Conservation (phyloP, 805 yeast species). For the Candida nonsorbophila region DNA sequence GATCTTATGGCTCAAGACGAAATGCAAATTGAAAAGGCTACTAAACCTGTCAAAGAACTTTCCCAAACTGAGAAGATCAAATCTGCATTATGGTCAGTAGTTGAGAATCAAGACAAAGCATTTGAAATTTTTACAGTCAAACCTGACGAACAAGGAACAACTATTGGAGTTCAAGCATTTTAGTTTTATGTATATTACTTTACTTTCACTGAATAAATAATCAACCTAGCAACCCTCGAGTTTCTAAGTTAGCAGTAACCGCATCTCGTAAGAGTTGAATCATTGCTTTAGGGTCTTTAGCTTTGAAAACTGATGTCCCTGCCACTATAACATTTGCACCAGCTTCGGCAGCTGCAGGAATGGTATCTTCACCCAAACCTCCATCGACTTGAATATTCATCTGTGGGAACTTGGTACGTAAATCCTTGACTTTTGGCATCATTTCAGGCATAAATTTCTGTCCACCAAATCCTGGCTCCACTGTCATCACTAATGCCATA, state of each 20-base stretch:
- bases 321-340: constrained; percentile 99
- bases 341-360: constrained; percentile 85
- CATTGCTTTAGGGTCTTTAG: constrained; percentile 71
- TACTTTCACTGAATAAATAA: not conserved
- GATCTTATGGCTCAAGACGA: constrained; percentile 48
- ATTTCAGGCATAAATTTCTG: constrained; percentile 91
- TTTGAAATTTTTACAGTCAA: constrained; percentile 39
- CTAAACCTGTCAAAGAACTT: constrained; percentile 12
- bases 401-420: constrained; percentile 70
- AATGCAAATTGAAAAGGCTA: constrained; percentile 47
- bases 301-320: constrained; percentile 89
- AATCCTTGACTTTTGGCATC: constrained; percentile 89
- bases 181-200: constrained; percentile 12
- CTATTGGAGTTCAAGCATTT: constrained; percentile 70
- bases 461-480: constrained; percentile 99
- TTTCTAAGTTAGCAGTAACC: constrained; percentile 47
- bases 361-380: constrained; percentile 83
- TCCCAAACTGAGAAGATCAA: constrained; percentile 42
- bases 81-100: constrained; percentile 67
- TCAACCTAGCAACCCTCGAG: constrained; percentile 33
- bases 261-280: constrained; percentile 62
- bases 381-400: constrained; percentile 95
- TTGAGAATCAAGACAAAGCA: constrained; percentile 51
- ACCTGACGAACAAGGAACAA: constrained; percentile 68
- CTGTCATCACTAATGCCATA: constrained; percentile 97